phyloP scores from a whole-genome alignment of 2,329 filamentous ascomycete genomes.

The Colletotrichum sublineola region DNA sequence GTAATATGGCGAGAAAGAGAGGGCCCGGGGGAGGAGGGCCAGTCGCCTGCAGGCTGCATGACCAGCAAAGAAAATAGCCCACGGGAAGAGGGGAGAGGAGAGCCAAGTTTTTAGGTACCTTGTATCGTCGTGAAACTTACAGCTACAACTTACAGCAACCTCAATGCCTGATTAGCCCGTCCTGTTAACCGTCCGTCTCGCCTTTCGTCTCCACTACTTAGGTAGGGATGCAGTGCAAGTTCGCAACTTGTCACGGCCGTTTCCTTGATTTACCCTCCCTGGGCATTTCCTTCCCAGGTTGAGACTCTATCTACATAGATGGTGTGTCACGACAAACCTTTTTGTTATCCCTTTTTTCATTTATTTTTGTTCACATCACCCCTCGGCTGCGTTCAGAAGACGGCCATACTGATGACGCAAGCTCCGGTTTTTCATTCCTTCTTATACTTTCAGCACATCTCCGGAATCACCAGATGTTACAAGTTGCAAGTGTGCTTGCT shows the following conservation, averaged over 20 bases:
- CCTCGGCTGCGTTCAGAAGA: constrained; percentile 6
- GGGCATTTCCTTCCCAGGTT: neutral
- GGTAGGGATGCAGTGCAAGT: neutral
- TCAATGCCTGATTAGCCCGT: neutral
- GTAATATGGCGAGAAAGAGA: constrained; percentile 13
- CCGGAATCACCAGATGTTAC: constrained; percentile 23
- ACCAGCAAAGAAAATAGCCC: constrained; percentile 8
- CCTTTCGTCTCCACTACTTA: too few relatives aligned
- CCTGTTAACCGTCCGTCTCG: neutral
- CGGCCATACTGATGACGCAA: constrained; percentile 14
- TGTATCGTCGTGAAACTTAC: constrained; percentile 15
- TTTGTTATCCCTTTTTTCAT: too few relatives aligned
- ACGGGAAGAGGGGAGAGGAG: neutral
- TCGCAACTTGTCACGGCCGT: constrained; percentile 16
- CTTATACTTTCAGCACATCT: constrained; percentile 35
- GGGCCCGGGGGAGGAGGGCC: neutral
- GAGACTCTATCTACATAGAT: too few relatives aligned
- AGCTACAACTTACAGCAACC: neutral
- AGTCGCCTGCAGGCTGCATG: constrained; percentile 15
- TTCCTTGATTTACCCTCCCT: constrained; percentile 21
- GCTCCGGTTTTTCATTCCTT: constrained; percentile 17
- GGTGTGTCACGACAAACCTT: neutral
- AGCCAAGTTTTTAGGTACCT: constrained; percentile 10
- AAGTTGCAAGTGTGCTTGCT: neutral
- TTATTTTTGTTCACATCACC: too few relatives aligned